Conservation (phyloP, 441 rosid genomes). For the Corymbia calophylla region DNA sequence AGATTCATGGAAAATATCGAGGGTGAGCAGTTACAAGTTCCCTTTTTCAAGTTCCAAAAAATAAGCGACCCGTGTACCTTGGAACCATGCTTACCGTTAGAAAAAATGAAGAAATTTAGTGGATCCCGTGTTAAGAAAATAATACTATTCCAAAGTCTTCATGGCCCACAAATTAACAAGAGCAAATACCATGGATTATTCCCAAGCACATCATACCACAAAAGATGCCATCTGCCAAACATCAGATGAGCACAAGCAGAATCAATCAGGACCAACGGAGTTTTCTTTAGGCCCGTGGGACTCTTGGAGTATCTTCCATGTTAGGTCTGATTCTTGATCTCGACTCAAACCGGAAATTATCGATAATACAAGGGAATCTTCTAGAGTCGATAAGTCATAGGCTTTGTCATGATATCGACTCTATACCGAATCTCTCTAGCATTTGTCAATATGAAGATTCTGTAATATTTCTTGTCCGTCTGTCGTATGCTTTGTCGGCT, state of each 20-base stretch:
- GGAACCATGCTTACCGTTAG: no score
- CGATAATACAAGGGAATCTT: not conserved
- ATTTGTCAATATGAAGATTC: not conserved
- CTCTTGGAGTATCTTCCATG: not conserved
- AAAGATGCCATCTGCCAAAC: not conserved
- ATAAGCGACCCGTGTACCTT: no score
- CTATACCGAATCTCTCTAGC: not conserved
- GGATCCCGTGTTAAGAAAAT: not conserved
- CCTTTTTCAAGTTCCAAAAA: no score
- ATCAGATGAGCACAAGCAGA: not conserved
- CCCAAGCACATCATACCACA: not conserved
- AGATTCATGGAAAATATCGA: not conserved
- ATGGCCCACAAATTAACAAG: not conserved
- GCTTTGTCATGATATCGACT: not conserved
- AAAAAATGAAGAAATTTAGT: not conserved
- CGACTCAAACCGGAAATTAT: not conserved
- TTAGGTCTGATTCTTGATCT: not conserved
- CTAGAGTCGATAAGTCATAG: not conserved
- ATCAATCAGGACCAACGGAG: not conserved
- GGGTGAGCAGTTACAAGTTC: no score
- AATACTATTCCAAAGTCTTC: not conserved
- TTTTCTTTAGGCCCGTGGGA: not conserved
- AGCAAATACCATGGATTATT: not conserved
- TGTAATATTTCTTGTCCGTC: not conserved
- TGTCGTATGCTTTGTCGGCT: not conserved